Conservation (phyloP, 306 rosid genomes). For the Dryas drummondii region DNA sequence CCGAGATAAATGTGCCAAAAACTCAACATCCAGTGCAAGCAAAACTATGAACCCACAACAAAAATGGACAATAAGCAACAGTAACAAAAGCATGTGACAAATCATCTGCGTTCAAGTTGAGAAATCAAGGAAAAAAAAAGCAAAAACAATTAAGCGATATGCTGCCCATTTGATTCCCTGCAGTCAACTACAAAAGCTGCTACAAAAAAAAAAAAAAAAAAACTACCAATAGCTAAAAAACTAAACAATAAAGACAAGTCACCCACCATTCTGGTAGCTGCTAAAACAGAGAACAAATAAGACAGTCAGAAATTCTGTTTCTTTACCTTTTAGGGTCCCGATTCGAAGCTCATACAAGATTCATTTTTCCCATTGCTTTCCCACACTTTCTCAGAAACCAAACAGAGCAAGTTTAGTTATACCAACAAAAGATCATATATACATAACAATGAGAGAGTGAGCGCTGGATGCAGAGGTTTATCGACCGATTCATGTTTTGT, state of each 20-base stretch:
- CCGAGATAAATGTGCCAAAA: not conserved
- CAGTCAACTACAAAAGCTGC: not conserved
- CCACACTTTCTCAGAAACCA: not conserved
- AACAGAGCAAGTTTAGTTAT: not conserved
- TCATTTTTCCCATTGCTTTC: not conserved
- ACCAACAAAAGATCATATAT: not conserved
- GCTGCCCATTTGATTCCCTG: not conserved
- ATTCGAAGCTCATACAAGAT: not conserved
- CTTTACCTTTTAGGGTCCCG: slow-evolving; percentile 8
- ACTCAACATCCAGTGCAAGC: not conserved
- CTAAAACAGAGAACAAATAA: not conserved
- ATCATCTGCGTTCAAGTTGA: not conserved
- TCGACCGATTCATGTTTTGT: slow-evolving; percentile 95
- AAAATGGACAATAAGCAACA: not conserved
- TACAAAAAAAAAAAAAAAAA: too few relatives aligned
- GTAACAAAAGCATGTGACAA: not conserved
- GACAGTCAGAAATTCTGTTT: not conserved
- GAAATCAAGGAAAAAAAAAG: not conserved
- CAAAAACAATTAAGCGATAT: not conserved
- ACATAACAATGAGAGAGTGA: slow-evolving; percentile 42
- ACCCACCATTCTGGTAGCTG: not conserved
- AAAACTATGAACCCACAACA: not conserved
- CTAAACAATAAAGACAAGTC: not conserved
- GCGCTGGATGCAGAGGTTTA: slow-evolving; percentile 99
- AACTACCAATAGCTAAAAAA: not conserved